Conservation (phyloP, 306 rosid genomes). For the Gleditsia sinensis region DNA sequence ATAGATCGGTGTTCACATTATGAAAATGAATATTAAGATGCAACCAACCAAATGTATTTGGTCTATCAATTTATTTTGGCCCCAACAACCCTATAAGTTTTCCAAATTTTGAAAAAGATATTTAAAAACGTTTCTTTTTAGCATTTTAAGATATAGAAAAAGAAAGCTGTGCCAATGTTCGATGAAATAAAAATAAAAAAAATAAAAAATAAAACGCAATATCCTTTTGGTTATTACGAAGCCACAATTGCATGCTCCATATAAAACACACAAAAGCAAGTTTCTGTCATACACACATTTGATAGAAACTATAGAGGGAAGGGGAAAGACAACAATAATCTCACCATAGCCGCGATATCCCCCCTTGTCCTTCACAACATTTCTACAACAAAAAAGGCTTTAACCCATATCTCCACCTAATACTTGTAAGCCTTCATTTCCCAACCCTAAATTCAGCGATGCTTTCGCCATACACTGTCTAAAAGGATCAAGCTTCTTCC, state of each 20-base stretch:
- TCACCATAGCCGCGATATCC: constrained; percentile 51
- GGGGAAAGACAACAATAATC: constrained; percentile 21
- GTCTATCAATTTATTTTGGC: background rate
- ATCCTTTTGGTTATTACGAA: constrained; percentile 39
- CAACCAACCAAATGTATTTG: background rate
- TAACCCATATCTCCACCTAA: constrained; percentile 49
- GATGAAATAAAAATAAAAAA: background rate
- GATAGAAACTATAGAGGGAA: background rate
- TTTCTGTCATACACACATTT: background rate
- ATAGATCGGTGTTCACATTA: background rate
- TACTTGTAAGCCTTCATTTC: constrained; percentile 25
- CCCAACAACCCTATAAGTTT: background rate
- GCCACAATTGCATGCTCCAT: constrained; percentile 42
- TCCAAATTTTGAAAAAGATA: background rate
- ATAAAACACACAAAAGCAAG: background rate
- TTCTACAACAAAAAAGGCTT: constrained; percentile 10
- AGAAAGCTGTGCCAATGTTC: background rate
- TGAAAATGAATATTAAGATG: background rate
- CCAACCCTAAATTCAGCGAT: constrained; percentile 40
- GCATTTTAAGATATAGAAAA: background rate
- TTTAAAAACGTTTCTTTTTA: background rate
- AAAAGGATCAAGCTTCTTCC: background rate
- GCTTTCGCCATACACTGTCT: constrained; percentile 25
- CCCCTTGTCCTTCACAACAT: constrained; percentile 2
- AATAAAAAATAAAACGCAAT: background rate